Percentiles rank a stretch among this genome's conserved stretches.
These are phyloP conservation scores for Pestalotiopsis sp. DNA, from an alignment of 2,329 filamentous ascomycete genomes.

Conservation along the genomic window DNA sequence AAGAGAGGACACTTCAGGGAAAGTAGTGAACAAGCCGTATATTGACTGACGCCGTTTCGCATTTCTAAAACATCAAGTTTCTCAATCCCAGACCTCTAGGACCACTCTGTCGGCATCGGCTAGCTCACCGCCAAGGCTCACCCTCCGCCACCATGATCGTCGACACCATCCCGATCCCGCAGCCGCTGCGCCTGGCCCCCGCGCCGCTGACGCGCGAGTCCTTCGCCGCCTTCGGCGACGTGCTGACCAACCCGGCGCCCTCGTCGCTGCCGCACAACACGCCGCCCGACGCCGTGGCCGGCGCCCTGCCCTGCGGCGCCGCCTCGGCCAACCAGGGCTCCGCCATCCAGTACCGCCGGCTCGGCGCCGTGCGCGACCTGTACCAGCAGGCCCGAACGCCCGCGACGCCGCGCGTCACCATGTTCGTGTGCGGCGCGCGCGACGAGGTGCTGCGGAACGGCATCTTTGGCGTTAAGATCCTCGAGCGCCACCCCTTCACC, in stretches of 20 bases:
- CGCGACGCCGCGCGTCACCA: constrained; percentile 71
- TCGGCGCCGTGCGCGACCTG: constrained; percentile 72
- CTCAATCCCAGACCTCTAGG: too few species aligned
- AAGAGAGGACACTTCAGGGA: neutral
- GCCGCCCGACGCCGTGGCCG: constrained; percentile 25
- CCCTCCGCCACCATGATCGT: constrained; percentile 23
- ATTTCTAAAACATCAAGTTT: neutral
- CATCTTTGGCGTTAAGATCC: constrained; percentile 64
- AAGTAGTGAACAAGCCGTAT: neutral
- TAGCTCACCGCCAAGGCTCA: neutral
- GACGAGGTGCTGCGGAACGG: neutral
- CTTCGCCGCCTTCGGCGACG: constrained; percentile 82
- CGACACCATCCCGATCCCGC: constrained; percentile 22
- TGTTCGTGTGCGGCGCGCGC: constrained; percentile 84
- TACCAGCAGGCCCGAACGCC: constrained; percentile 66
- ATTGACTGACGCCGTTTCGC: neutral
- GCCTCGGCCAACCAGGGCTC: constrained; percentile 80
- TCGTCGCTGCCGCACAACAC: constrained; percentile 46
- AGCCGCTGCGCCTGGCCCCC: constrained; percentile 51
- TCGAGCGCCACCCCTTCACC: constrained; percentile 93
- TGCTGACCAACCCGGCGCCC: constrained; percentile 73
- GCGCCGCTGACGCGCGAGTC: constrained; percentile 66
- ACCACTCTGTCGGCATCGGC: too few species aligned
- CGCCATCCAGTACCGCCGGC: constrained; percentile 82
- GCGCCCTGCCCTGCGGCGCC: constrained; percentile 45